Evolutionary conservation across 1,284 basidiomycete genomes (phyloP), one percentile per base, ranked within the genome.

Genomic region (Leucoagaricus sp.): DNA sequence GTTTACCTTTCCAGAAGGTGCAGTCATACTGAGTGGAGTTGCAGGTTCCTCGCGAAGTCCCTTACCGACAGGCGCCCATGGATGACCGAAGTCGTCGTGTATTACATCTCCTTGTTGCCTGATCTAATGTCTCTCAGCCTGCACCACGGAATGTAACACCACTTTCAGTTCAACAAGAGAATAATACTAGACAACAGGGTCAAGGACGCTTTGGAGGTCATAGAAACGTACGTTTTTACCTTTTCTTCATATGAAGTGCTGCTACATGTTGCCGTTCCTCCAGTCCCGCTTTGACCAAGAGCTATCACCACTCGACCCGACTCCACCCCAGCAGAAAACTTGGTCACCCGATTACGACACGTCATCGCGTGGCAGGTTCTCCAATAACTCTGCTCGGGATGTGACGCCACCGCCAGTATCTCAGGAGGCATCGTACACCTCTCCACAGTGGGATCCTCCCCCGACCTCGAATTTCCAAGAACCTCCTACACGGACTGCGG

Each of bases 371-470:
- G 48, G 53, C 8, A 38, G 44, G 21, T 50, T 44, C 15, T 17
- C 29, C 60, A 63, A 36, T 40, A 60, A 55, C 51, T 48, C 13
- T 42, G 62, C 15, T 61, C 62, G 12, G 2, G 55, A 57, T 15
- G 42, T 28, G 7, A 38, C 55, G n/a, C 62, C 65, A 23, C 68
- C 66, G 8, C 65, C 64, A 4, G 41, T 61, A 51, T 61, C 65
- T 4, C 60, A 63, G 48, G 65, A 65, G 38, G 54, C 64, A 7
- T 65, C 69, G 10, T 59, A 59, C 10, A 48, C 61, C 10, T 68
- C 68, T 17, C 61, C 63, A 10, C 47, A 58, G 4, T 65, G 64
- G 63, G 54, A 61, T 13, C n/a, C 57, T 12, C 45, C n/a, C n/a
- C n/a, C 59, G 8, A 13, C 53, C 29, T 19, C 46, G 12, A 23